A percentile compares a stretch with the other conserved stretches of the same genome.
These are phyloP conservation scores for Mycena alexandri DNA, from an alignment of 768 basidiomycete genomes.

Conservation along the genomic window DNA sequence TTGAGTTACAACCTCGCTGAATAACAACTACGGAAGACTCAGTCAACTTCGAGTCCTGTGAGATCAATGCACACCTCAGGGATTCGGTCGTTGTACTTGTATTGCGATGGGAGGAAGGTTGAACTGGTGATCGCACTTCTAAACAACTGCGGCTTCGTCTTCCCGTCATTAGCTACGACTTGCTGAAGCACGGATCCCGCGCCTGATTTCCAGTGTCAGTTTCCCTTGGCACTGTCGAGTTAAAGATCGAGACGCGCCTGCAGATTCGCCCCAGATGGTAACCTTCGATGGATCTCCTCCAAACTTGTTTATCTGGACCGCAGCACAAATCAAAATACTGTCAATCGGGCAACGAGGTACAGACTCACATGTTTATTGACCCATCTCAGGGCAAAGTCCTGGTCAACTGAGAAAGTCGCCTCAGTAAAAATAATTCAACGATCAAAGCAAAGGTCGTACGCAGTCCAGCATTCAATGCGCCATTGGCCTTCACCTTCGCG, in stretches of 20 bases:
- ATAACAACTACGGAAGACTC: conserved; percentile 29
- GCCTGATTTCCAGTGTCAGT: conserved; percentile 30
- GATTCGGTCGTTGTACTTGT: conserved; percentile 44
- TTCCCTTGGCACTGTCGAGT: not conserved
- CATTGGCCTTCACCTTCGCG: conserved; percentile 41
- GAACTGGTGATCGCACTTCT: conserved; percentile 49
- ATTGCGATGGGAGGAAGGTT: conserved; percentile 48
- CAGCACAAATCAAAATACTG: not conserved
- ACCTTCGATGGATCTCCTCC: conserved; percentile 39
- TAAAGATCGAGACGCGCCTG: conserved; percentile 22
- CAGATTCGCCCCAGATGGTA: conserved; percentile 43
- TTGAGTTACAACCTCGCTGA: conserved; percentile 38
- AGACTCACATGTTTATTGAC: conserved; percentile 45
- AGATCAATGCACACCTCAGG: conserved; percentile 25
- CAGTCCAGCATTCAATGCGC: conserved; percentile 48
- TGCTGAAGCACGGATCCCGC: conserved; percentile 53
- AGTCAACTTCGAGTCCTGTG: not conserved
- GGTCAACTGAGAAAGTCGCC: conserved; percentile 43
- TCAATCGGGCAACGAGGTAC: not conserved
- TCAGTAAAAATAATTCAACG: not conserved
- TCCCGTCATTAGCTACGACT: conserved; percentile 46
- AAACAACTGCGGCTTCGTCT: conserved; percentile 50
- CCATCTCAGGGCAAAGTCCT: conserved; percentile 47
- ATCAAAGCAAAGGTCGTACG: conserved; percentile 33
- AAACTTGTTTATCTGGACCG: conserved; percentile 33